Conservation (phyloP, 177 flowering plant species). For the Telopea speciosissima region DNA sequence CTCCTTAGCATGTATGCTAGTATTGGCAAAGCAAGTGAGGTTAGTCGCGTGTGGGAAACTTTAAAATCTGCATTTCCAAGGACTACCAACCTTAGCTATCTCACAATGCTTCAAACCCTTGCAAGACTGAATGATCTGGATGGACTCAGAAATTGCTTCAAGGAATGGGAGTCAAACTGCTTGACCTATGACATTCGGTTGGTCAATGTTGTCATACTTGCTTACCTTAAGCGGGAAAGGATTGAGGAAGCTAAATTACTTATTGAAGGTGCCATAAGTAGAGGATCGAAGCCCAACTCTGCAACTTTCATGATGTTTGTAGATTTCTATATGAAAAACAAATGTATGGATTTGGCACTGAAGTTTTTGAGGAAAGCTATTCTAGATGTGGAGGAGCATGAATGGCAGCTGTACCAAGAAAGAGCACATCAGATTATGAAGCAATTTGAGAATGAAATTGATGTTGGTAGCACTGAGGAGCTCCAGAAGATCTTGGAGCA, state of each 20-base stretch:
- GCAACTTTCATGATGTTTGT: slow-evolving; percentile 26
- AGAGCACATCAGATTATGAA: slow-evolving; percentile 20
- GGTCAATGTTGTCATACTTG: slow-evolving; percentile 26
- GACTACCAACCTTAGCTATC: slow-evolving; percentile 36
- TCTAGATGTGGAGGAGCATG: slow-evolving; percentile 4
- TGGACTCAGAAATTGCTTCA: slow-evolving; percentile 24
- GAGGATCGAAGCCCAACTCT: slow-evolving; percentile 16
- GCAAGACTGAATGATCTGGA: slow-evolving; percentile 30
- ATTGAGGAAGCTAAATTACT: slow-evolving; percentile 33
- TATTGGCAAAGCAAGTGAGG: slow-evolving; percentile 23
- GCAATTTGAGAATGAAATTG: slow-evolving; percentile 23
- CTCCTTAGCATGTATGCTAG: slow-evolving; percentile 32
- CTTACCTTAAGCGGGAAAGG: slow-evolving; percentile 34
- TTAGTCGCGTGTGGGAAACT: slow-evolving; percentile 35
- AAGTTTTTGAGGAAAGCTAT: slow-evolving; percentile 24
- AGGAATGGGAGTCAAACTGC: slow-evolving; percentile 41
- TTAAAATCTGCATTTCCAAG: slow-evolving; percentile 27
- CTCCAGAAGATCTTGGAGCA: slow-evolving; percentile 20
- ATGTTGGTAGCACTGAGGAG: slow-evolving; percentile 19
- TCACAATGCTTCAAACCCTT: slow-evolving; percentile 36
- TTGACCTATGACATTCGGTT: slow-evolving; percentile 34
- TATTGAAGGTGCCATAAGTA: slow-evolving; percentile 15
- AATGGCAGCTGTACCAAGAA: slow-evolving; percentile 23
- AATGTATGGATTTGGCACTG: slow-evolving; percentile 29
- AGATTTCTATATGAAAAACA: slow-evolving; percentile 26